phyloP scores from a whole-genome alignment of 176 grass and related monocot species.

The Raddia distichophylla region DNA sequence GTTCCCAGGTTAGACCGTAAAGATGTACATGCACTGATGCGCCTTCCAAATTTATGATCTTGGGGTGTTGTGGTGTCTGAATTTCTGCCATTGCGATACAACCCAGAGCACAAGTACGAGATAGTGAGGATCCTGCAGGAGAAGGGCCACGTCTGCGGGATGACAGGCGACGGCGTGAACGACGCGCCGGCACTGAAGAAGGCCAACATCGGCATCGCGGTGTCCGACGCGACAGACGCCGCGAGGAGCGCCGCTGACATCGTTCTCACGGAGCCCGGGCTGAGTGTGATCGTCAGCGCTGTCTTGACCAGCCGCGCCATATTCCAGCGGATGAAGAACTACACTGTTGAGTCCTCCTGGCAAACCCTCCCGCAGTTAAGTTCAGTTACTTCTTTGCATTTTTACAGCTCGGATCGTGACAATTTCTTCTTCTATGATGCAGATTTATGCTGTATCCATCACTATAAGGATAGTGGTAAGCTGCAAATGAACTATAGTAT shows the following conservation, averaged over 20 bases:
- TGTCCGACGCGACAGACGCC: constrained; percentile 80
- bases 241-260: constrained; percentile 83
- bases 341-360: constrained; percentile 54
- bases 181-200: constrained; percentile 81
- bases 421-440: constrained; percentile 35
- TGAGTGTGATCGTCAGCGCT: constrained; percentile 76
- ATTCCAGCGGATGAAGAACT: constrained; percentile 94
- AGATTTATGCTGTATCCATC: constrained; percentile 95
- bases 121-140: constrained; percentile 77
- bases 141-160: constrained; percentile 64
- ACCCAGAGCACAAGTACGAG: constrained; percentile 80
- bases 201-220: constrained; percentile 83
- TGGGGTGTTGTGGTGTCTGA: background rate
- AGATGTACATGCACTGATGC: background rate
- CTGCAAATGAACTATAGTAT: background rate
- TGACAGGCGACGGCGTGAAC: constrained; percentile 84
- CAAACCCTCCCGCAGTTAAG: background rate
- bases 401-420: background rate
- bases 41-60: background rate
- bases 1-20: constrained; percentile 48
- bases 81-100: background rate
- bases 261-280: constrained; percentile 83
- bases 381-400: background rate
- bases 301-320: constrained; percentile 82
- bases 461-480: constrained; percentile 91